Evolutionary conservation across 768 basidiomycete species (phyloP), one percentile per base, ranked within the genome.

Genomic region (Multifurca ochricompacta): DNA sequence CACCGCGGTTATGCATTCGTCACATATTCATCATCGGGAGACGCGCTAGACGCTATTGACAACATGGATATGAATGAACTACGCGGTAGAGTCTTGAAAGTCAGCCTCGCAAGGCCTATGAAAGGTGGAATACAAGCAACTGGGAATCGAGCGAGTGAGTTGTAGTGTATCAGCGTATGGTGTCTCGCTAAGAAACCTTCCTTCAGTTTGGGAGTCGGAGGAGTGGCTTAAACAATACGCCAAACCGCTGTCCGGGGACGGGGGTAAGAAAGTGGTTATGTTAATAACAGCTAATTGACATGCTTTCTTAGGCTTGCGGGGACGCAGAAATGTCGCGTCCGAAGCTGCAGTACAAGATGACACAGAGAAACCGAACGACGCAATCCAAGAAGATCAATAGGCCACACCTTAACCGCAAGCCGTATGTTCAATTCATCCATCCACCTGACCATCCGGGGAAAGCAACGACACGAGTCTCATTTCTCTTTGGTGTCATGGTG

Each of bases 41-140:
- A 95, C 69, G 93, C 95, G 4, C 87, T 90, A 65, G 94, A 97
- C 67, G 95, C 95, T 27, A 95, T 97, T 57, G 95, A 98, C 75
- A 98, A 98, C 72, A 97, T 93, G 90, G 93, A 98, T 69, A 73
- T 94, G 70, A 96, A 95, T 65, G 93, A 94, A 66, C 74, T 89
- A 54, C 77, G 73, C 46, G 91, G 83, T 46, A 80, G 79, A 55
- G 83, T 87, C 48, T 70, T 89, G 58, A 88, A 85, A 71, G 91
- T 85, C 45, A 95, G 89, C 66, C 69, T 93, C 36, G 93, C 94
- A 8, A 78, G 87, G 41, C 90, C 91, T 5, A 80, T 83, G 74
- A 92, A 87, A 66, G 78, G 77, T 1, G 75, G 81, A 31, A 68
- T 81, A 41, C 81, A 85, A 62, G 61, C 70, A 56, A 69, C 73